phyloP scores from a whole-genome alignment of 2,329 filamentous ascomycete genomes.

The Aureobasidium sp. region DNA sequence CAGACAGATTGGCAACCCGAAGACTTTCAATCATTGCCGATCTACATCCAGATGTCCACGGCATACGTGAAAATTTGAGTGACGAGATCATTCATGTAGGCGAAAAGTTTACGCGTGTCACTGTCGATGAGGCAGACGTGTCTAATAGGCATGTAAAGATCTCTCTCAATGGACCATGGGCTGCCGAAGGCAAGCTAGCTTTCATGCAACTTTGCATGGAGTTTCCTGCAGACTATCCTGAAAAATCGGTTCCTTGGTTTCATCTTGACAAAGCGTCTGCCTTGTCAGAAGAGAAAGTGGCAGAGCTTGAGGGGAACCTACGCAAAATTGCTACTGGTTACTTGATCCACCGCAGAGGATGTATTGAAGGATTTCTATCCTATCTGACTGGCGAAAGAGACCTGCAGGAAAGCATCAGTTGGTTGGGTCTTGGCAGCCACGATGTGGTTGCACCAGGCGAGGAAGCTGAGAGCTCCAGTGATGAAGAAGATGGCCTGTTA shows the following conservation, averaged over 20 bases:
- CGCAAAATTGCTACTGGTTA: constrained; percentile 50
- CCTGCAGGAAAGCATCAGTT: constrained; percentile 49
- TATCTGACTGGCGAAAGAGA: constrained; percentile 54
- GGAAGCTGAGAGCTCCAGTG: constrained; percentile 64
- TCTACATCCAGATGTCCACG: not conserved
- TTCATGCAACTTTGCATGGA: constrained; percentile 52
- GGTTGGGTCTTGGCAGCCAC: constrained; percentile 50
- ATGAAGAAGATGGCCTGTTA: constrained; percentile 29
- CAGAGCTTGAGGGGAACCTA: constrained; percentile 45
- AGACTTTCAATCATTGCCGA: constrained; percentile 15
- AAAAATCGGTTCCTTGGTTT: constrained; percentile 43
- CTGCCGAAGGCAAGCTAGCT: constrained; percentile 41
- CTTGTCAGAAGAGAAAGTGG: constrained; percentile 43
- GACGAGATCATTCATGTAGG: constrained; percentile 57
- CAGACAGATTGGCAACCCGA: constrained; percentile 13
- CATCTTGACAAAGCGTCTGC: constrained; percentile 51
- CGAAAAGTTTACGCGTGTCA: constrained; percentile 53
- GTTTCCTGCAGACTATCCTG: constrained; percentile 53
- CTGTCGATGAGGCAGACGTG: constrained; percentile 53
- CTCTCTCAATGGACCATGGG: constrained; percentile 56
- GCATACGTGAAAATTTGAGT: constrained; percentile 44
- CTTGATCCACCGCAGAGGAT: constrained; percentile 46
- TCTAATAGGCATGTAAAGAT: constrained; percentile 47
- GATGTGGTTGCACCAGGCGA: constrained; percentile 42
- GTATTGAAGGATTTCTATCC: constrained; percentile 54